Percentiles rank a stretch among this genome's conserved stretches.
These are phyloP conservation scores for Austroboletus novae-zelandiae DNA, from an alignment of 1,284 basidiomycete genomes.

Conservation along the genomic window DNA sequence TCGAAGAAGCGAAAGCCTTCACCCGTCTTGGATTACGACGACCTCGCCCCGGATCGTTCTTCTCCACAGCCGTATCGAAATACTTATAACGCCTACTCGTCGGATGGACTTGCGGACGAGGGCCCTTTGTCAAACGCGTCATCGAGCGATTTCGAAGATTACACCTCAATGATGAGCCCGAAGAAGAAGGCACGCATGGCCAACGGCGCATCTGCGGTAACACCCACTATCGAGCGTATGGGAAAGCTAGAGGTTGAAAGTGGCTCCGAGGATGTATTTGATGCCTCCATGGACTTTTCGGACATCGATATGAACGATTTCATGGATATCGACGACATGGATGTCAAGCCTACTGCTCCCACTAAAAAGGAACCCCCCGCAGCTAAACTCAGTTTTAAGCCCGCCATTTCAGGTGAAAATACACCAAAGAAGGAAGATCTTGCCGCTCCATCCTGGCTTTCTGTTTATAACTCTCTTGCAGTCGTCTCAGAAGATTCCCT, in stretches of 20 bases:
- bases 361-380: conserved; percentile 30
- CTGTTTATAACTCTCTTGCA: conserved; percentile 69
- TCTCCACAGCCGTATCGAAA: conserved; percentile 35
- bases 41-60: conserved; percentile 26
- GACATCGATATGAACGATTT: conserved; percentile 38
- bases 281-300: conserved; percentile 53
- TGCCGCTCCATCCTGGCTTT: conserved; percentile 66
- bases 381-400: conserved; percentile 31
- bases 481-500: conserved; percentile 52
- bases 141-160: conserved; percentile 53
- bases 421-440: conserved; percentile 48
- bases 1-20: conserved; percentile 76
- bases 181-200: conserved; percentile 61
- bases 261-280: conserved; percentile 48
- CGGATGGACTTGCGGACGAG: conserved; percentile 56
- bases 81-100: conserved; percentile 45
- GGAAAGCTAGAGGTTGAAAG: conserved; percentile 57
- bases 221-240: conserved; percentile 55
- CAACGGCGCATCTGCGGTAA: conserved; percentile 36
- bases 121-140: conserved; percentile 32
- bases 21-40: conserved; percentile 42
- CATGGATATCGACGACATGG: conserved; percentile 49
- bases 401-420: conserved; percentile 4
- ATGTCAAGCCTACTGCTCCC: conserved; percentile 34
- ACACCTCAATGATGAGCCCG: conserved; percentile 52